Conservation (phyloP, 2,329 filamentous ascomycete species). For the Botrytis aclada region DNA sequence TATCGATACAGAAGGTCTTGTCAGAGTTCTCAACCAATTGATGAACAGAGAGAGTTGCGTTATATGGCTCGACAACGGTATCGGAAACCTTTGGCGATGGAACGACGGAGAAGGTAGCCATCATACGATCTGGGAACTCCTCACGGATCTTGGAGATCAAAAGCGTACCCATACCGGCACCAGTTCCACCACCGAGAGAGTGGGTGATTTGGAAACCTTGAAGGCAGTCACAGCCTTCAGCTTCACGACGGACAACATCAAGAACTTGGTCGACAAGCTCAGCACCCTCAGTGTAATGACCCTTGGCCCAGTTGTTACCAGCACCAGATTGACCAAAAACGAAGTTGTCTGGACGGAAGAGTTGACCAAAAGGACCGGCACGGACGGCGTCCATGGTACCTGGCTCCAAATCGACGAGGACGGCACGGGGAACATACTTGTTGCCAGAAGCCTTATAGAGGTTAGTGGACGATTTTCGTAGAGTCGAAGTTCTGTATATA, state of each 20-base stretch:
- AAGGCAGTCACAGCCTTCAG: constrained; percentile 98
- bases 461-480: constrained; percentile 32
- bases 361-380: constrained; percentile 95
- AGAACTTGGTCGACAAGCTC: constrained; percentile 98
- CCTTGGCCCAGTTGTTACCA: constrained; percentile 99
- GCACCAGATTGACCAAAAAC: constrained; percentile 99
- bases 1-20: constrained; percentile 99
- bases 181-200: constrained; percentile 99
- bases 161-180: constrained; percentile 99
- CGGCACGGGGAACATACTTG: constrained; percentile 99
- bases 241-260: constrained; percentile 97
- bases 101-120: constrained; percentile 99
- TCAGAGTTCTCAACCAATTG: constrained; percentile 99
- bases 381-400: constrained; percentile 99
- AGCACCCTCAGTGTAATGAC: constrained; percentile 99
- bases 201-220: constrained; percentile 99
- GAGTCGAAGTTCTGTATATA: constrained; percentile 15
- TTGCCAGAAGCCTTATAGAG: constrained; percentile 76
- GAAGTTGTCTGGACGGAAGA: constrained; percentile 99
- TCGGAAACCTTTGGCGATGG: constrained; percentile 99
- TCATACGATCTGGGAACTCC: constrained; percentile 99
- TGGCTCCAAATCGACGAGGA: constrained; percentile 98
- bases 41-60: constrained; percentile 97
- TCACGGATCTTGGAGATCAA: constrained; percentile 99
- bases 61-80: constrained; percentile 99